Evolutionary conservation across 1,284 basidiomycete genomes (phyloP).

Genomic region (Malassezia slooffiae): DNA sequence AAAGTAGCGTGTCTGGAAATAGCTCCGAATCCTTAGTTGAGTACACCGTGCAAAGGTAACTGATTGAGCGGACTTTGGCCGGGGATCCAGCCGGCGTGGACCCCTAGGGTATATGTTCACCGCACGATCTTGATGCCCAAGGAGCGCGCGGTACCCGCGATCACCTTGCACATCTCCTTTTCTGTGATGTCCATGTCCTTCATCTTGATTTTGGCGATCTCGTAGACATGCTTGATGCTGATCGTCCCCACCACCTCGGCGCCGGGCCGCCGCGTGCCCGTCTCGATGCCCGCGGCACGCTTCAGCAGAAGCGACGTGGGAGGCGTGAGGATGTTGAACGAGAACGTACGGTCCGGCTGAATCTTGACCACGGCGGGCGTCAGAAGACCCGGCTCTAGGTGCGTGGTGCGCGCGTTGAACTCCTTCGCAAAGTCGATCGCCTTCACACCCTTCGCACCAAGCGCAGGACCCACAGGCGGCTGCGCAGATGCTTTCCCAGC

Average conservation of each 20-base stretch:
- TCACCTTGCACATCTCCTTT: constrained; percentile 23
- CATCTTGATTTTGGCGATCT: constrained; percentile 95
- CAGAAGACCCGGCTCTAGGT: constrained; percentile 75
- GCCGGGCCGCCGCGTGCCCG: constrained; percentile 58
- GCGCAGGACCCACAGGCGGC: constrained; percentile 89
- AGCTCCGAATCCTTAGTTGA: background rate
- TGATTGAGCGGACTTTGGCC: background rate
- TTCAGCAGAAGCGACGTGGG: constrained; percentile 81
- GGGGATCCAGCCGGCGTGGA: no score
- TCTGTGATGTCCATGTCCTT: constrained; percentile 53
- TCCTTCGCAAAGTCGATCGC: constrained; percentile 97
- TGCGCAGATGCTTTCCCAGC: constrained; percentile 93
- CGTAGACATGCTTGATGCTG: constrained; percentile 92
- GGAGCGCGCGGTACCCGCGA: constrained; percentile 14
- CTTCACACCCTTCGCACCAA: constrained; percentile 95
- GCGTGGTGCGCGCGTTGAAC: constrained; percentile 60
- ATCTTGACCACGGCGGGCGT: constrained; percentile 83
- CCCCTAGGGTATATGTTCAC: constrained; percentile 1
- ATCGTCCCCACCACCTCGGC: constrained; percentile 69
- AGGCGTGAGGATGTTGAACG: constrained; percentile 63
- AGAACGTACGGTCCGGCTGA: constrained; percentile 87
- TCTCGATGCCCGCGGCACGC: constrained; percentile 78
- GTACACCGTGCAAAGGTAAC: background rate
- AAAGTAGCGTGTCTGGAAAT: background rate
- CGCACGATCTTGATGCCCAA: constrained; percentile 15